phyloP scores from a whole-genome alignment of 2,329 filamentous ascomycete species.

The Neonectria magnoliae region DNA sequence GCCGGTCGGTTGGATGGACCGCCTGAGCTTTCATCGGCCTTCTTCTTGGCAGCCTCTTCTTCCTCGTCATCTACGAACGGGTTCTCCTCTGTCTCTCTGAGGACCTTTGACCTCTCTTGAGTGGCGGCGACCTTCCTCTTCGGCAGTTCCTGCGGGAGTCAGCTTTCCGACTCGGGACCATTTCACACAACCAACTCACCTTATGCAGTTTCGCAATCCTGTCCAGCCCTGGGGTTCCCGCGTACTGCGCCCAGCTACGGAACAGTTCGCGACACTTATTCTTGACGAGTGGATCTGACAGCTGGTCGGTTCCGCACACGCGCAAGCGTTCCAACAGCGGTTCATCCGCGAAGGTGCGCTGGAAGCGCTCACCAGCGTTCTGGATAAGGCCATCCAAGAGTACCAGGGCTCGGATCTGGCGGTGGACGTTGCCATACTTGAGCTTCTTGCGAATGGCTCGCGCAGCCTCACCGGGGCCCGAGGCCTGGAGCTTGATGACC shows the following conservation, averaged over 20 bases:
- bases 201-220: slow-evolving; percentile 82
- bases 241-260: slow-evolving; percentile 88
- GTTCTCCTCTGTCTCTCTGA: slow-evolving; percentile 81
- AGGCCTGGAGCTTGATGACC: slow-evolving; percentile 87
- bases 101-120: slow-evolving; percentile 83
- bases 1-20: slow-evolving; percentile 34
- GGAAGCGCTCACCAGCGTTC: slow-evolving; percentile 89
- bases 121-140: slow-evolving; percentile 76
- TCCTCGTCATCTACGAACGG: slow-evolving; percentile 76
- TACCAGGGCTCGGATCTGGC: slow-evolving; percentile 87
- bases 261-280: slow-evolving; percentile 90
- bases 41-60: slow-evolving; percentile 48
- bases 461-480: slow-evolving; percentile 88
- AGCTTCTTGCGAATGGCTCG: slow-evolving; percentile 96
- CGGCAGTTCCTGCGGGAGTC: slow-evolving; percentile 65
- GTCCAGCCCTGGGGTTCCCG: slow-evolving; percentile 81
- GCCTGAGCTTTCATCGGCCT: slow-evolving; percentile 41
- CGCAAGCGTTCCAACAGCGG: slow-evolving; percentile 90
- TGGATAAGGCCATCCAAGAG: slow-evolving; percentile 94
- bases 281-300: slow-evolving; percentile 86
- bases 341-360: slow-evolving; percentile 89
- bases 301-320: slow-evolving; percentile 83
- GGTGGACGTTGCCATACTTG: slow-evolving; percentile 96
- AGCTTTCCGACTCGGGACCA: background rate
- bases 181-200: slow-evolving; percentile 48